Percentiles rank a stretch among this genome's conserved stretches.
phyloP scores from a whole-genome alignment of 768 basidiomycete species.

The Hypsizygus marmoreus region DNA sequence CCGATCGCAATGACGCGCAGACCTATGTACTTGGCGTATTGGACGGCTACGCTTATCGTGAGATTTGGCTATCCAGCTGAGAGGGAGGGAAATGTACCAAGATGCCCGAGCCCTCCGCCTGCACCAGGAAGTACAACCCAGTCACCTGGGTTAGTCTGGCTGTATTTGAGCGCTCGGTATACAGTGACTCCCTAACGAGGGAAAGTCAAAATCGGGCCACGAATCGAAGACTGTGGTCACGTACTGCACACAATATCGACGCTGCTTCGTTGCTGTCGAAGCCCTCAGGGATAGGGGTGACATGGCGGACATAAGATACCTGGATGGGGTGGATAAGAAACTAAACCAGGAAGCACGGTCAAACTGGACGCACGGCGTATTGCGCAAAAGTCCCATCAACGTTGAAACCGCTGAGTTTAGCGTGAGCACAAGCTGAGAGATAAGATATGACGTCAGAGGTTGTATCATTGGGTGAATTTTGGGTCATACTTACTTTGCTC shows the following conservation, averaged over 20 bases:
- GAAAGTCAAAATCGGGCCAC: conserved; percentile 19
- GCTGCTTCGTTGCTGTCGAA: conserved; percentile 68
- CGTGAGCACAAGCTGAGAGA: conserved; percentile 58
- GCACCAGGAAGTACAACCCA: conserved; percentile 80
- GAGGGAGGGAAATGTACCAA: conserved; percentile 43
- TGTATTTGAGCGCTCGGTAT: conserved; percentile 82
- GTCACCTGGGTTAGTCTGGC: conserved; percentile 63
- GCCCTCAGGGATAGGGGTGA: conserved; percentile 79
- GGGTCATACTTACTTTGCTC: conserved; percentile 63
- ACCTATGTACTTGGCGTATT: conserved; percentile 80
- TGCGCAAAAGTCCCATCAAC: conserved; percentile 78
- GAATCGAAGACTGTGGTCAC: too few species aligned
- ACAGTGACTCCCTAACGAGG: conserved; percentile 70
- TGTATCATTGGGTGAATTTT: background rate
- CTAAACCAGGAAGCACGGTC: background rate
- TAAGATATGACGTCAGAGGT: background rate
- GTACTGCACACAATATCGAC: conserved; percentile 76
- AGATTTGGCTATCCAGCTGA: background rate
- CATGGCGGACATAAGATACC: conserved; percentile 70
- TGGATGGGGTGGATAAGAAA: conserved; percentile 16
- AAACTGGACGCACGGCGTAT: conserved; percentile 49
- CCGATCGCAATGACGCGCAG: conserved; percentile 79
- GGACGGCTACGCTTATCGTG: conserved; percentile 49
- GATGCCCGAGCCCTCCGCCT: conserved; percentile 82
- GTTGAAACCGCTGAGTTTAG: conserved; percentile 67